phyloP scores from a whole-genome alignment of 495 filamentous ascomycete species.

The Thermothielavioides terrestris region DNA sequence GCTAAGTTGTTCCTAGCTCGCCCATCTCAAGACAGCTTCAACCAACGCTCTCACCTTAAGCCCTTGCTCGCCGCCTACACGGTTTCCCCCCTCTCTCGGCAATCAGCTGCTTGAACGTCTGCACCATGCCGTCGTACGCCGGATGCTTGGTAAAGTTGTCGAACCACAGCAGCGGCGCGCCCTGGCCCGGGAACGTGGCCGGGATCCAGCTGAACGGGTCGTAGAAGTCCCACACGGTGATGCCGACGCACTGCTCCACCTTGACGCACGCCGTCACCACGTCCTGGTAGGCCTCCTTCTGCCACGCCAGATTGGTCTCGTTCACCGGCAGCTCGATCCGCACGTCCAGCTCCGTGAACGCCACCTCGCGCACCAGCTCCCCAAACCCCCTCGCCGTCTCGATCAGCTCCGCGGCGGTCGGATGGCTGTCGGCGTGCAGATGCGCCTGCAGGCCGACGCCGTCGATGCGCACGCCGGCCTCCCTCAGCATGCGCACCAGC shows the following conservation, averaged over 20 bases:
- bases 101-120: conserved; percentile 4
- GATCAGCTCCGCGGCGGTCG: conserved; percentile 37
- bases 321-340: conserved; percentile 42
- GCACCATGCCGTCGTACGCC: conserved; percentile 34
- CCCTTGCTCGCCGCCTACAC: neutral
- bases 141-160: conserved; percentile 49
- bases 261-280: conserved; percentile 50
- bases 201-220: conserved; percentile 54
- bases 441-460: conserved; percentile 57
- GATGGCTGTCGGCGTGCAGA: conserved; percentile 46
- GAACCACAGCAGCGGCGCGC: conserved; percentile 43
- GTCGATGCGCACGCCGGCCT: conserved; percentile 48
- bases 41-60: too few relatives aligned
- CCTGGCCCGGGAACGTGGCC: conserved; percentile 44
- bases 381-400: conserved; percentile 38
- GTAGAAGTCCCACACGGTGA: conserved; percentile 58
- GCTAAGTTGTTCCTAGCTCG: too few relatives aligned
- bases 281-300: conserved; percentile 48
- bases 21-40: too few relatives aligned
- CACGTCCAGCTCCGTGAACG: conserved; percentile 54
- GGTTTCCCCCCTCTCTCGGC: neutral
- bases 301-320: conserved; percentile 42
- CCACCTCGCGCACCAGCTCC: conserved; percentile 48
- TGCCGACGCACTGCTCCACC: conserved; percentile 51
- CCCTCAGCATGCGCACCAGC: conserved; percentile 45